Base-by-base conservation (phyloP, 2,329 filamentous ascomycete genomes). In the Fusarium dimerum region DNA sequence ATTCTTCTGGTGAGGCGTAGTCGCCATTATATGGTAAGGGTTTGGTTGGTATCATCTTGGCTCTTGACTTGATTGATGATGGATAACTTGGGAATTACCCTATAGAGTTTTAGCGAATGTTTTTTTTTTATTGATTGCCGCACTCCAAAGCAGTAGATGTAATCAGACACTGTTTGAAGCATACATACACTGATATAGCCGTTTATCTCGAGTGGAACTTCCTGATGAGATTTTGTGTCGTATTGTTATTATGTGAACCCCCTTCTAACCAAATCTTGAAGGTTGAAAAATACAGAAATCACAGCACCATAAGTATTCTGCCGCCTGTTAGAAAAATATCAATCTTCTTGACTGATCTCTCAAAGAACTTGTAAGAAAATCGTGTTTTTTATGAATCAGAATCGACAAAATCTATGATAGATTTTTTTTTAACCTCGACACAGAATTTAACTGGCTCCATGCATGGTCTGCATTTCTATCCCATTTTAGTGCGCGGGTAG, bases 1-100 rank as follows among this genome's bases (percentile, higher is more conserved):
- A 99, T 48, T 85, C 81, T 44, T 96, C 89, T 6, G 85, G 75
- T 42, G 83, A 84, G 38, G 76, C 68, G 77, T 93, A 97, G 63
- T 84, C 82, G 46, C 85, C 78, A 34, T 83, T 78, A 66, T 89
- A 83, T 1, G 92, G 92, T 20, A 96, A 79, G 12, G 77, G 76
- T 48, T 77, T 78, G 32, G 73, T 63, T 12, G 81, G 80, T 62
- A 73, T 72, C 78, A 82, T 83, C 42, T 44, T 61, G 40, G 44
- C 4, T 12, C 41, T 34, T 41, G 32, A 40, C 15, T 47, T n/a
- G 5, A 29, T 49, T n/a, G 40, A 30, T 38, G 40, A 10, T n/a
- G 13, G 32, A 26, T 26, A 4, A 26, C 5, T 26, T 4, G 7
- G 20, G 7, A 7, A 40, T 45, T 64, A 64, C 61, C 63, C 59